Conservation (phyloP, 805 yeast species). For the Jamesozyma piceae region DNA sequence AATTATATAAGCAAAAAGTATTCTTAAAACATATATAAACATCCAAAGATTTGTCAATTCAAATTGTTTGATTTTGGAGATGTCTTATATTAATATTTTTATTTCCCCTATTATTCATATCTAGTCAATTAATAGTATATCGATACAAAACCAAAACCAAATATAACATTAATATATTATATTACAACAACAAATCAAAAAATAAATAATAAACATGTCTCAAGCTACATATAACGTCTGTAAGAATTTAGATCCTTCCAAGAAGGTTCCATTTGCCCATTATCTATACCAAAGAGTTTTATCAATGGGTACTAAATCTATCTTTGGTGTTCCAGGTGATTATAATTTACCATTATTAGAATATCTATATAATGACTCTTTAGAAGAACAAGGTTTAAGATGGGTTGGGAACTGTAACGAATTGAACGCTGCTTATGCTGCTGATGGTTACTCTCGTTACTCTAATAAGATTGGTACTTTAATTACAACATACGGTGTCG, state of each 20-base stretch:
- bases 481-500: constrained; percentile 73
- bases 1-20: too few relatives aligned
- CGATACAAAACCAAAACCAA: too few relatives aligned
- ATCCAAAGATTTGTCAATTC: too few relatives aligned
- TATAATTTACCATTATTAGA: constrained; percentile 62
- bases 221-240: constrained; percentile 2
- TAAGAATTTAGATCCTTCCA: not conserved
- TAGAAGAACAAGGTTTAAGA: constrained; percentile 31
- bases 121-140: too few relatives aligned
- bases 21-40: too few relatives aligned
- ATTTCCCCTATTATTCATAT: too few relatives aligned
- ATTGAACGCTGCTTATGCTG: constrained; percentile 80
- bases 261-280: constrained; percentile 48
- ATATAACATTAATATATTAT: too few relatives aligned
- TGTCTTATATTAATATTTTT: too few relatives aligned
- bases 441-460: constrained; percentile 77
- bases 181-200: not conserved
- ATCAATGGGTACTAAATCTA: constrained; percentile 46
- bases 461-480: constrained; percentile 57
- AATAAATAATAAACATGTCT: constrained; percentile 1
- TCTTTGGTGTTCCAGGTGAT: constrained; percentile 78
- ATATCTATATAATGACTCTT: constrained; percentile 40
- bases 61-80: too few relatives aligned
- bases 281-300: constrained; percentile 50
- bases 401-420: constrained; percentile 88